phyloP scores from a whole-genome alignment of 2,329 filamentous ascomycete genomes.

The Arthrobotrys sinensis region DNA sequence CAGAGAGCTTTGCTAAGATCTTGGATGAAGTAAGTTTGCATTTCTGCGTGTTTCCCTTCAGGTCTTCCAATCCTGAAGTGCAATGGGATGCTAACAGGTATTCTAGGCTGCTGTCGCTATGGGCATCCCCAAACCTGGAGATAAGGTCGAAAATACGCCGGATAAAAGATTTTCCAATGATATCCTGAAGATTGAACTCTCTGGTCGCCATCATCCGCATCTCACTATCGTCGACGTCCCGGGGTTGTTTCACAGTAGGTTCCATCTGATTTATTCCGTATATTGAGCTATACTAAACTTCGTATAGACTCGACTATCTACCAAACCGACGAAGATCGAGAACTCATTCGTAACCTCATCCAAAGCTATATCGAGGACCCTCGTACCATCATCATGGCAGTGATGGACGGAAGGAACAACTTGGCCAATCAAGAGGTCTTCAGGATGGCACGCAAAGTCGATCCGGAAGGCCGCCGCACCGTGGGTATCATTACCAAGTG shows the following conservation, averaged over 20 bases:
- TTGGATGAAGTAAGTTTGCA: slow-evolving; percentile 34
- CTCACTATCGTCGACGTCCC: slow-evolving; percentile 65
- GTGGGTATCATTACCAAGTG: slow-evolving; percentile 65
- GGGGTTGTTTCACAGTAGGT: slow-evolving; percentile 64
- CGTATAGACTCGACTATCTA: slow-evolving; percentile 61
- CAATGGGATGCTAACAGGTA: slow-evolving; percentile 19
- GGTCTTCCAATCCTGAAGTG: background rate
- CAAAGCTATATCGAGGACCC: slow-evolving; percentile 62
- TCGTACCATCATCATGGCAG: slow-evolving; percentile 64
- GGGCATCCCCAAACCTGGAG: slow-evolving; percentile 62
- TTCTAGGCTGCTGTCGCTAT: slow-evolving; percentile 62
- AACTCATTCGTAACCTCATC: slow-evolving; percentile 62
- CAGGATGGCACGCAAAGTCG: slow-evolving; percentile 62
- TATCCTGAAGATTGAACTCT: slow-evolving; percentile 64
- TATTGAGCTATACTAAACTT: background rate
- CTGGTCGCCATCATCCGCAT: slow-evolving; percentile 62
- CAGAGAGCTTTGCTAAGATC: slow-evolving; percentile 44
- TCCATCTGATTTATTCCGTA: background rate
- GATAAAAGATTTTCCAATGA: slow-evolving; percentile 63
- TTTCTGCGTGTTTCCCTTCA: background rate
- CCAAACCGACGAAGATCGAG: slow-evolving; percentile 63
- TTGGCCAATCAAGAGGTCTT: slow-evolving; percentile 64
- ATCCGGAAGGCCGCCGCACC: slow-evolving; percentile 63
- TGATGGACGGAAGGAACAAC: slow-evolving; percentile 62
- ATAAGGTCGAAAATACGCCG: slow-evolving; percentile 25